phyloP scores from a whole-genome alignment of 495 filamentous ascomycete species.

The Patellaria atrata region DNA sequence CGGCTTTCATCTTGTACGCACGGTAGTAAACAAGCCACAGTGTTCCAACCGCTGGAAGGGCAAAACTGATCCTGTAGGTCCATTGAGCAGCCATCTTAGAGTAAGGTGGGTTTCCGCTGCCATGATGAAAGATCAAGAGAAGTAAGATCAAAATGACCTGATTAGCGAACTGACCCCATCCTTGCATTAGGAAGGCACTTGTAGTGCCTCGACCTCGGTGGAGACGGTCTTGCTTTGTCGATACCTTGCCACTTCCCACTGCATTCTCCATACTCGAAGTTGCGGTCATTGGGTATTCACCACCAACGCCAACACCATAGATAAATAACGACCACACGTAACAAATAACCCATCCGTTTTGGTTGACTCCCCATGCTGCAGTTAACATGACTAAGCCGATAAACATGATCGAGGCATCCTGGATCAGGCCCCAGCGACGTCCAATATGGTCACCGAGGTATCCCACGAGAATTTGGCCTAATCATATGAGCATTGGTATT shows the following conservation, averaged over 20 bases:
- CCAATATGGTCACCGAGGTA: slow-evolving; percentile 48
- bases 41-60: slow-evolving; percentile 70
- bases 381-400: slow-evolving; percentile 75
- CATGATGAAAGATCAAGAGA: slow-evolving; percentile 67
- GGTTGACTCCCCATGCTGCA: slow-evolving; percentile 65
- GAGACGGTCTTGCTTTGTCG: slow-evolving; percentile 75
- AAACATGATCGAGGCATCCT: slow-evolving; percentile 89
- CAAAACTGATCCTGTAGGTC: slow-evolving; percentile 75
- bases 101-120: slow-evolving; percentile 58
- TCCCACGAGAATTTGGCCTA: slow-evolving; percentile 46
- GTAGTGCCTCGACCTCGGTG: slow-evolving; percentile 90
- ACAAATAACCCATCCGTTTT: slow-evolving; percentile 86
- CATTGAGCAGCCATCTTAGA: slow-evolving; percentile 56
- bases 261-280: slow-evolving; percentile 93
- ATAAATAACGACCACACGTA: slow-evolving; percentile 84
- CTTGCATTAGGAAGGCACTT: slow-evolving; percentile 90
- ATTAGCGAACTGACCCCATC: slow-evolving; percentile 90
- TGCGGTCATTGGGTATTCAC: slow-evolving; percentile 90
- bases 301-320: slow-evolving; percentile 82
- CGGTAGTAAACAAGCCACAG: slow-evolving; percentile 89
- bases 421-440: slow-evolving; percentile 81
- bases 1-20: slow-evolving; percentile 70
- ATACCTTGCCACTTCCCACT: slow-evolving; percentile 67
- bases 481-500: neutral
- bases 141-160: slow-evolving; percentile 70